Evolutionary conservation across 2,329 filamentous ascomycete species (phyloP).

Genomic region (Calcarisporium arbuscula): DNA sequence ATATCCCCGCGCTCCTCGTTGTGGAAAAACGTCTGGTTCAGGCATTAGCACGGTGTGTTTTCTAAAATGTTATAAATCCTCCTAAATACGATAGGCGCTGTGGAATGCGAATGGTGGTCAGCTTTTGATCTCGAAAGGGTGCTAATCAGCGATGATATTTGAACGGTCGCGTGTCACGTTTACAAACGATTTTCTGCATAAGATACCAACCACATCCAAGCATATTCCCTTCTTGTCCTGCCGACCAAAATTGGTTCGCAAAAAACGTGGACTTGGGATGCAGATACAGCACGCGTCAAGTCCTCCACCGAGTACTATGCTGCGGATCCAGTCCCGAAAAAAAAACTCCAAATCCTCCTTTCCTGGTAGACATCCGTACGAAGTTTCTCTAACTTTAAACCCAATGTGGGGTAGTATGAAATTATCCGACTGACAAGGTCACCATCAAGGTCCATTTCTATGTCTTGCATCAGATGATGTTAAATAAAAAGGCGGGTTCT

Average conservation of each 20-base stretch:
- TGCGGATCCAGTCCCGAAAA: conserved; percentile 58
- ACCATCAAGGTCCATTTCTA: conserved; percentile 47
- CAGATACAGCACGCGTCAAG: conserved; percentile 58
- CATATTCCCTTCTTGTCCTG: conserved; percentile 59
- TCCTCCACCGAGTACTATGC: conserved; percentile 54
- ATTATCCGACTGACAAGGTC: conserved; percentile 48
- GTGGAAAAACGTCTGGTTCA: conserved; percentile 66
- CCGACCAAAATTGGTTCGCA: conserved; percentile 52
- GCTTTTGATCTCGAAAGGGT: conserved; percentile 40
- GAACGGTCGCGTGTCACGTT: too few relatives aligned
- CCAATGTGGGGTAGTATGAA: conserved; percentile 55
- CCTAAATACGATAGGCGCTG: conserved; percentile 47
- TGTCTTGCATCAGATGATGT: too few relatives aligned
- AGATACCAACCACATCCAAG: conserved; percentile 37
- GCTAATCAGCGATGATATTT: conserved; percentile 54
- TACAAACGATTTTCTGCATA: conserved; percentile 7
- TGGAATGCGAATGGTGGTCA: conserved; percentile 54
- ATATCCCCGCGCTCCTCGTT: conserved; percentile 64
- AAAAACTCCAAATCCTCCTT: conserved; percentile 56
- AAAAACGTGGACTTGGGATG: conserved; percentile 59
- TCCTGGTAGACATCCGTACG: conserved; percentile 52
- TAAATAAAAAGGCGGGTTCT: too few relatives aligned
- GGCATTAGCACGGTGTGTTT: too few relatives aligned
- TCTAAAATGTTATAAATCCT: too few relatives aligned
- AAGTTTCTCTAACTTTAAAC: conserved; percentile 43